Base-by-base conservation (phyloP, 805 yeast genomes). In the Ogataea trehaloabstinens region DNA sequence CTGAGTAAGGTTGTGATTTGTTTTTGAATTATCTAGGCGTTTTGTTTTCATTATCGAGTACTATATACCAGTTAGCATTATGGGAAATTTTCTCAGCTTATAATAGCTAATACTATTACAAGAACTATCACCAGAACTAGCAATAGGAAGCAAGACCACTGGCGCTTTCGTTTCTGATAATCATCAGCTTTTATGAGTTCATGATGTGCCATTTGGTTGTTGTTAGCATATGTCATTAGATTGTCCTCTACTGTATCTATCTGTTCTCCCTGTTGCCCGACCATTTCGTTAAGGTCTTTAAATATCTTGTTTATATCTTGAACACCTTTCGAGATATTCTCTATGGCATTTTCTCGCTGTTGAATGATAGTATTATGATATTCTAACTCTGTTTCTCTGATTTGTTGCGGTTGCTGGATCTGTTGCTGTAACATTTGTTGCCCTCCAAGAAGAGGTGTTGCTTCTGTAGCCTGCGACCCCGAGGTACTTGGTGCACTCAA, bases 211-310 rank as follows among this genome's bases (percentile, higher is more conserved):
- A 73, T 73, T 40, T 80, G 82, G 5, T 86, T 74, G 52, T 85
- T 82, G 17, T 67, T 72, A 5, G 81, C 76, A 43, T 83, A 67
- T 32, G 73, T 76, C 19, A 80, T 63, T 31, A 90, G 69, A 60
- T 88, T 88, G 45, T 82, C 87, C 55, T 88, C 96, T 13, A 90
- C 78, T 0, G 89, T 78, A 54, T 88, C 95, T 13, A 90, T 72
- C 49, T 85, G 89, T 21, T 76, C 80, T 5, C 95, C 96, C 58
- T 90, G 97, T 59, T 87, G 90, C 37, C 73, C 69, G 2, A 90
- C 93, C 51, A 90, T 65, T 27, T 78, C 73, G 12, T 89, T 88
- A 40, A 90, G 61, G 52, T 89, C 95, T 48, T 80, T 79, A 59
- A 88, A 89, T 4, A 90, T 89, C 7, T 88, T 73, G 59, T 90